Evolutionary conservation across 306 rosid species (phyloP).

Genomic region (Senna tora): DNA sequence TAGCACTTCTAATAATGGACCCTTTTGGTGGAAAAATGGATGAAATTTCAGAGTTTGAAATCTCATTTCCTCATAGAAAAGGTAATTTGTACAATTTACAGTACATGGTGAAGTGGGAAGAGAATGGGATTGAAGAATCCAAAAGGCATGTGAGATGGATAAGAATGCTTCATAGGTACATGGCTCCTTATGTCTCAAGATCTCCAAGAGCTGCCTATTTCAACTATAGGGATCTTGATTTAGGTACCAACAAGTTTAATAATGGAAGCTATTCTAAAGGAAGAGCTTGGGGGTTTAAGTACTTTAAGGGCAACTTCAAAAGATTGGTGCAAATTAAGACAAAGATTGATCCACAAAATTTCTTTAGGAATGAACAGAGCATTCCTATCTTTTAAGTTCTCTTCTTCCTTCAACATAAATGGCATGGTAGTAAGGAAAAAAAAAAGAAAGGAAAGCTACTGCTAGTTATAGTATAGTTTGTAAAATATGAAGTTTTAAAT

Average conservation of each 20-base stretch:
- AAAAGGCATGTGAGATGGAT: constrained; percentile 50
- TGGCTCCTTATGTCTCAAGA: constrained; percentile 56
- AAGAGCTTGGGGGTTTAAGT: constrained; percentile 51
- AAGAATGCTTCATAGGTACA: constrained; percentile 43
- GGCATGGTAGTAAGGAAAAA: background rate
- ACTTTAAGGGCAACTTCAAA: constrained; percentile 20
- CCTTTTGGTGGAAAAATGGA: constrained; percentile 54
- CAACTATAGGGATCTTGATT: constrained; percentile 63
- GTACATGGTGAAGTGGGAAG: constrained; percentile 57
- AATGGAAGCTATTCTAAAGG: constrained; percentile 43
- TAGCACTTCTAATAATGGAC: constrained; percentile 39
- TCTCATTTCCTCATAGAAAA: constrained; percentile 52
- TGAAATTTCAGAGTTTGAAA: constrained; percentile 45
- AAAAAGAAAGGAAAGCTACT: background rate
- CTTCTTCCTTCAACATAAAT: background rate
- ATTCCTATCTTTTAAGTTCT: background rate
- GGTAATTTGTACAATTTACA: constrained; percentile 47
- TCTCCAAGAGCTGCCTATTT: constrained; percentile 61
- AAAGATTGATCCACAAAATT: constrained; percentile 22
- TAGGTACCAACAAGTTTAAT: constrained; percentile 43
- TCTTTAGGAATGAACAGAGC: constrained; percentile 24
- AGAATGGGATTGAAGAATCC: constrained; percentile 35
- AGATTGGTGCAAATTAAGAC: constrained; percentile 30
- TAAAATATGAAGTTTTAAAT: background rate
- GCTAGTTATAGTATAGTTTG: background rate